A percentile compares a stretch with the other conserved stretches of the same genome.
These are phyloP conservation scores for Penicillium bialowiezense DNA, from an alignment of 495 filamentous ascomycete species.

Conservation along the genomic window DNA sequence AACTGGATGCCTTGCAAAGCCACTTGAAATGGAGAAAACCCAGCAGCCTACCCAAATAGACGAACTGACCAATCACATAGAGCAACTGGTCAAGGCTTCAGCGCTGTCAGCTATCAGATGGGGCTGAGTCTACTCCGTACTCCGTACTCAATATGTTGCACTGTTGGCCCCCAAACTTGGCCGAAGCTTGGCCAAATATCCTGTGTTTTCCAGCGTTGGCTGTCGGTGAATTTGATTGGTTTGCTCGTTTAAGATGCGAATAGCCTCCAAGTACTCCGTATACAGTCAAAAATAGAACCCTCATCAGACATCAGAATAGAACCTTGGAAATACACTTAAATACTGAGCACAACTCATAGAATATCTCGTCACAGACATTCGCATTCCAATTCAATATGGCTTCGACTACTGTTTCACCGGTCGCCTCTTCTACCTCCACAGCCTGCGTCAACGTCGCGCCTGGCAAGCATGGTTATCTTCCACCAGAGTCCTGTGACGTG, in stretches of 20 bases:
- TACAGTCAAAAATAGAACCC: background rate
- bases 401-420: background rate
- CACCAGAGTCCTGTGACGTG: background rate
- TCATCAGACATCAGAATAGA: too few relatives aligned
- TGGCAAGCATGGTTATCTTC: background rate
- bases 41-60: background rate
- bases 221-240: background rate
- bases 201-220: background rate
- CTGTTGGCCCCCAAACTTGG: background rate
- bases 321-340: too few relatives aligned
- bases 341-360: too few relatives aligned
- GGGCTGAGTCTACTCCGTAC: background rate
- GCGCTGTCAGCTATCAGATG: background rate
- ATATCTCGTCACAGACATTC: too few relatives aligned
- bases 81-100: too few relatives aligned
- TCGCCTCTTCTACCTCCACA: conserved; percentile 5
- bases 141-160: background rate
- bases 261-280: background rate
- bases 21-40: too few relatives aligned
- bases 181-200: background rate
- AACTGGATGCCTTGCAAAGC: too few relatives aligned
- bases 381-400: background rate
- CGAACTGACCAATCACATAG: background rate
- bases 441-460: conserved; percentile 14
- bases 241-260: background rate